Percentiles rank a stretch among this genome's conserved stretches.
Conservation (phyloP, 345 rosid genomes). For the Salix exigua region DNA sequence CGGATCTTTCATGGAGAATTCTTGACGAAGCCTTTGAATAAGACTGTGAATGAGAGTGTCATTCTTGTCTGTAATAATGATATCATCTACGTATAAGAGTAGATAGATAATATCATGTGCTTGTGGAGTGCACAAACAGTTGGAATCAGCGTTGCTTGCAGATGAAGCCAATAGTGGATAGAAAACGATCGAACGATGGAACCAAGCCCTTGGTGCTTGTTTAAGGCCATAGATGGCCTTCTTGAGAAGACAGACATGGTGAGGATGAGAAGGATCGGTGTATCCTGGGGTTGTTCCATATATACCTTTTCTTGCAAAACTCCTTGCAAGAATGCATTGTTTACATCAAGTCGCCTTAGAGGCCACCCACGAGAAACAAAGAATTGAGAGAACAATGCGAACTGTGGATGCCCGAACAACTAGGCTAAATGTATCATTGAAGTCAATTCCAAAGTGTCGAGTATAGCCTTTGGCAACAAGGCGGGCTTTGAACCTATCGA, state of each 20-base stretch:
- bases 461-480: neutral
- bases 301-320: neutral
- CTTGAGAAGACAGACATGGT: neutral
- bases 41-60: accelerated
- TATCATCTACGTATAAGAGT: neutral
- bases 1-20: too few relatives aligned
- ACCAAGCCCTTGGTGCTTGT: accelerated
- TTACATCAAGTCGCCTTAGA: neutral
- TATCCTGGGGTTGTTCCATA: neutral
- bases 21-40: neutral
- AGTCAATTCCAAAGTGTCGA: conserved; percentile 4
- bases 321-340: neutral
- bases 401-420: conserved; percentile 7
- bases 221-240: neutral
- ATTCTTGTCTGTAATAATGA: neutral
- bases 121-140: neutral
- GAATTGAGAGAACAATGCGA: neutral
- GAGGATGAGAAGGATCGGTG: neutral
- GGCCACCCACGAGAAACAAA: neutral
- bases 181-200: neutral
- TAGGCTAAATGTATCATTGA: conserved; percentile 4
- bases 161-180: neutral
- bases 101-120: accelerated
- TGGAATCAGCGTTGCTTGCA: neutral
- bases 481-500: neutral